phyloP scores from a whole-genome alignment of 345 rosid species.

The Eucalyptus pauciflora region DNA sequence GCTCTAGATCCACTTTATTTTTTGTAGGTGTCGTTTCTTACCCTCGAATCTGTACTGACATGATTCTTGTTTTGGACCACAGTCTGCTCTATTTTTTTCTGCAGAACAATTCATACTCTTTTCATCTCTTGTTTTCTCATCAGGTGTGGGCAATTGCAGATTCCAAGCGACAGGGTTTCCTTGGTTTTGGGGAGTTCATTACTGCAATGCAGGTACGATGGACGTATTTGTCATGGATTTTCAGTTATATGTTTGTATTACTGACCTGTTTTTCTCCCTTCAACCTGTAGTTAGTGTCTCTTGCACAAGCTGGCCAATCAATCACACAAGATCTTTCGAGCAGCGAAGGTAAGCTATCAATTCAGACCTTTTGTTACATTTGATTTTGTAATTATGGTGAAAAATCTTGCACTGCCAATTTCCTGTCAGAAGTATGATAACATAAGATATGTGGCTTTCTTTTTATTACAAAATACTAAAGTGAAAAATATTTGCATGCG shows the following conservation, averaged over 20 bases:
- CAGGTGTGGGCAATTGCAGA: slow-evolving; percentile 95
- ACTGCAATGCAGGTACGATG: slow-evolving; percentile 55
- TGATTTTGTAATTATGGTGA: neutral
- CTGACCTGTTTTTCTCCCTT: slow-evolving; percentile 5
- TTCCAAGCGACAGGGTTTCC: slow-evolving; percentile 80
- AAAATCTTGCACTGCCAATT: neutral
- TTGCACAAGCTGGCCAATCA: slow-evolving; percentile 58
- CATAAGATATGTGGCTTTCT: neutral
- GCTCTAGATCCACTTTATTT: neutral
- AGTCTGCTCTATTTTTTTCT: neutral
- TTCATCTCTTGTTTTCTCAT: neutral
- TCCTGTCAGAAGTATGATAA: neutral
- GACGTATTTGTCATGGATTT: neutral
- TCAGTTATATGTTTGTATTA: neutral
- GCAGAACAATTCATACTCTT: neutral
- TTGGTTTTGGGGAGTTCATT: slow-evolving; percentile 65
- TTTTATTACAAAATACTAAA: neutral
- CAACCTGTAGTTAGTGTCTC: slow-evolving; percentile 56
- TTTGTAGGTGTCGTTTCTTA: neutral
- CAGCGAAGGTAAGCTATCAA: slow-evolving; percentile 17
- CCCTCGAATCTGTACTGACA: neutral
- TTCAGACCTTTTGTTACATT: neutral
- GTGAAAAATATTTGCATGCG: neutral
- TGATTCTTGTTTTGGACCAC: neutral
- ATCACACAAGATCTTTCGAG: slow-evolving; percentile 41